Percentiles rank a stretch among this genome's conserved stretches.
These are phyloP conservation scores for Xylaria sp. DNA, from an alignment of 2,329 filamentous ascomycete genomes.

Conservation along the genomic window DNA sequence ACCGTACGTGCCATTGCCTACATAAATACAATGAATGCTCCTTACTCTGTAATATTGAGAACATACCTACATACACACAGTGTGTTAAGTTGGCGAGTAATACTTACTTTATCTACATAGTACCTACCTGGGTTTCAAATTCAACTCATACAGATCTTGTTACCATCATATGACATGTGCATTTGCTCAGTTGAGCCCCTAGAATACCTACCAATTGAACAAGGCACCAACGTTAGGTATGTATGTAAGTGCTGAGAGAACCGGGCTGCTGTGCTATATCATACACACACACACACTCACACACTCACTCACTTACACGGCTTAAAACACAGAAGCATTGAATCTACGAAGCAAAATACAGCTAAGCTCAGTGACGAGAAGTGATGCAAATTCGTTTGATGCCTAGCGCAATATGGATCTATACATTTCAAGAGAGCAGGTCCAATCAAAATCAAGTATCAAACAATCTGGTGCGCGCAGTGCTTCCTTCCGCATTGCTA, in stretches of 20 bases:
- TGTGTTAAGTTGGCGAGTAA: too few species aligned
- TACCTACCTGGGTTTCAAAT: neutral
- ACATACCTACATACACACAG: too few species aligned
- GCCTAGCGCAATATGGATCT: conserved; percentile 40
- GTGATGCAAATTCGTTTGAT: conserved; percentile 42
- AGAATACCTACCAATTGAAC: too few species aligned
- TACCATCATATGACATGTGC: neutral
- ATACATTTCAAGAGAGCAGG: conserved; percentile 44
- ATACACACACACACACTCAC: neutral
- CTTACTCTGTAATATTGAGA: too few species aligned
- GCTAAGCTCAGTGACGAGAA: conserved; percentile 29
- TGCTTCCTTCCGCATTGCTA: conserved; percentile 33
- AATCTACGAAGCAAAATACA: neutral
- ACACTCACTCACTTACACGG: neutral
- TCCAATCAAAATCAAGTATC: conserved; percentile 40
- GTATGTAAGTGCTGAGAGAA: too few species aligned
- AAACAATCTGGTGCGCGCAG: conserved; percentile 47
- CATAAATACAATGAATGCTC: too few species aligned
- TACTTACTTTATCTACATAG: too few species aligned
- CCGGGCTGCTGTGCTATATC: neutral
- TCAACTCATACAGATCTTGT: neutral
- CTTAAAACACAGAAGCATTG: neutral
- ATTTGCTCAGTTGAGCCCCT: neutral
- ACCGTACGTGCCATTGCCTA: neutral
- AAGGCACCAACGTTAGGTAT: too few species aligned